These are phyloP conservation scores for Gracilaria vermiculophylla DNA, from an alignment of 23 red algal species.

Conservation along the genomic window DNA sequence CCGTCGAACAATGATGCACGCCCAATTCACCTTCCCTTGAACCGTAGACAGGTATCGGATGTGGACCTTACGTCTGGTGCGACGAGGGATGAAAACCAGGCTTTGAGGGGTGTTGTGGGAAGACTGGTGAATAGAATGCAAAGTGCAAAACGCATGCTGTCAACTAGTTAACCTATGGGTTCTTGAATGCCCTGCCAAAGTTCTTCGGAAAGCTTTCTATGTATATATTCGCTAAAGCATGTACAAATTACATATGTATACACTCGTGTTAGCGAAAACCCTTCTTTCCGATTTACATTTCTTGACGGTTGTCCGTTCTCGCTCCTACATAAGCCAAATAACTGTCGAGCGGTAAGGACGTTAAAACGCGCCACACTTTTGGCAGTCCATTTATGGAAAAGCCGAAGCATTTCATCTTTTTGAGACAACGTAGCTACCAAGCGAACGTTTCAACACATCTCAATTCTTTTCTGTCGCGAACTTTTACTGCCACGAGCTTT, in stretches of 20 bases:
- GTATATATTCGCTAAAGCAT: conserved; percentile 13
- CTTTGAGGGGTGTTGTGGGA: conserved; percentile 34
- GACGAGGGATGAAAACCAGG: not conserved
- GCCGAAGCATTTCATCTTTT: not conserved
- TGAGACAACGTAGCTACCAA: not conserved
- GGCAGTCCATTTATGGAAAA: not conserved
- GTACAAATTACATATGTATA: not conserved
- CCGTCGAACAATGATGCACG: not conserved
- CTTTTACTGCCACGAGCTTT: not conserved
- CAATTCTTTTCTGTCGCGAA: too few species aligned
- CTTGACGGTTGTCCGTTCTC: not conserved
- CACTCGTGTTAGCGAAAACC: not conserved
- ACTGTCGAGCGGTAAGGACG: not conserved
- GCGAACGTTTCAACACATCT: not conserved
- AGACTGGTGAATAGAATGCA: conserved; percentile 54
- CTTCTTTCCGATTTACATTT: not conserved
- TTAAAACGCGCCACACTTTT: too few species aligned
- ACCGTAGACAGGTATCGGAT: conserved; percentile 16
- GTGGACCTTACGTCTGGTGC: conserved; percentile 1
- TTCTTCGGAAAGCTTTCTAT: not conserved
- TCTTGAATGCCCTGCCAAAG: not conserved
- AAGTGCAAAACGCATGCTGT: conserved; percentile 22
- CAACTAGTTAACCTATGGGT: not conserved
- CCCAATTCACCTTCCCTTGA: not conserved
- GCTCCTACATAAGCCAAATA: not conserved